These are phyloP conservation scores for Reutealis trisperma DNA, from an alignment of 345 rosid species.

Conservation along the genomic window DNA sequence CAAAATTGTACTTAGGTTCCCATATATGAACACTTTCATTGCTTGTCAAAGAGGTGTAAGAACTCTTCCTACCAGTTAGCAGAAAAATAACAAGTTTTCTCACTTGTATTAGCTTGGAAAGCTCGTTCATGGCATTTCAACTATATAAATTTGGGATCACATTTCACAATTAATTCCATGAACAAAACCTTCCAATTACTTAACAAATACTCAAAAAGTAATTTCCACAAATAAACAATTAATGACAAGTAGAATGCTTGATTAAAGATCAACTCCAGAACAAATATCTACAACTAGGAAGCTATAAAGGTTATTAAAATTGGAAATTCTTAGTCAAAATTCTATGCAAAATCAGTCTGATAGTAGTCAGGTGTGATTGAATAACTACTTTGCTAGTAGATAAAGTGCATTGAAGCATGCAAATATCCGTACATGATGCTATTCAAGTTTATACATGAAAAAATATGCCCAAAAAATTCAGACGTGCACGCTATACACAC, in stretches of 20 bases:
- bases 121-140: neutral
- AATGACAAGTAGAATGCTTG: neutral
- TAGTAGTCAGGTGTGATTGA: neutral
- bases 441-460: neutral
- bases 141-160: neutral
- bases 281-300: neutral
- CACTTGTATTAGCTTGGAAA: neutral
- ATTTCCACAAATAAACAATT: neutral
- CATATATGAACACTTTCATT: neutral
- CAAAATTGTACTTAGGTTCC: neutral
- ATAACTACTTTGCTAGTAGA: neutral
- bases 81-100: neutral
- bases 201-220: neutral
- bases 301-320: neutral
- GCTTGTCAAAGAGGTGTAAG: neutral
- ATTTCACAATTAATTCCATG: neutral
- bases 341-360: neutral
- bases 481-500: neutral
- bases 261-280: constrained; percentile 5
- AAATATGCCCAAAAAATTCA: neutral
- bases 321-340: neutral
- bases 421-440: neutral
- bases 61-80: neutral
- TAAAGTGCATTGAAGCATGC: neutral
- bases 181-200: neutral